These are phyloP conservation scores for Phenoliferia sp. DNA, from an alignment of 1,284 basidiomycete species.

Conservation along the genomic window DNA sequence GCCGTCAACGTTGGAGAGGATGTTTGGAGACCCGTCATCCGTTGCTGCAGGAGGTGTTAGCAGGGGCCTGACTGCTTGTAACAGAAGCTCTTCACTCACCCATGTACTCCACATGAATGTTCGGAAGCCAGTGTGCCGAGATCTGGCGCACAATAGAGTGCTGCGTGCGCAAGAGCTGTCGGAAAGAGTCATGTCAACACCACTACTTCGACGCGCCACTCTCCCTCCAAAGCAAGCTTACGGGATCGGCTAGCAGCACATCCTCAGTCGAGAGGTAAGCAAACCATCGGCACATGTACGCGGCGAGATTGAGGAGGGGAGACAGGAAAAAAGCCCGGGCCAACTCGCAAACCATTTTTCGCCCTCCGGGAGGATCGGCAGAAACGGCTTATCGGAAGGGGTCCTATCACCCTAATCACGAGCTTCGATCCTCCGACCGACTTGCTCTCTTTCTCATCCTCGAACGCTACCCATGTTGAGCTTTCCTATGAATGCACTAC, in stretches of 20 bases:
- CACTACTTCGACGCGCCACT: too few species aligned
- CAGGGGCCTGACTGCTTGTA: not conserved
- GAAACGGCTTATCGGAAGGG: too few species aligned
- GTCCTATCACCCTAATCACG: too few species aligned
- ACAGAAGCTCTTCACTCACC: not conserved
- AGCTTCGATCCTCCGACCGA: too few species aligned
- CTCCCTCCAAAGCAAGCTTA: not conserved
- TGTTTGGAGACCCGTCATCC: not conserved
- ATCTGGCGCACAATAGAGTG: not conserved
- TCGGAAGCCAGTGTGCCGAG: not conserved
- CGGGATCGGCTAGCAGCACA: not conserved
- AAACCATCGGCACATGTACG: not conserved
- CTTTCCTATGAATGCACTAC: too few species aligned
- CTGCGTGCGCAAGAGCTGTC: not conserved
- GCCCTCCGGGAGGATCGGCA: too few species aligned
- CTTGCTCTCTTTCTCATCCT: too few species aligned
- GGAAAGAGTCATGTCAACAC: not conserved
- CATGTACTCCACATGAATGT: not conserved
- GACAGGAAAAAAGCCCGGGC: too few species aligned
- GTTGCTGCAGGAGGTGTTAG: not conserved
- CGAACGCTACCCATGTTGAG: too few species aligned
- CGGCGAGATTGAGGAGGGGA: not conserved
- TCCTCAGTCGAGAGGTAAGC: not conserved
- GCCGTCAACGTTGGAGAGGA: not conserved
- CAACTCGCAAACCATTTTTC: not conserved